Evolutionary conservation across 257 asterid species (phyloP).

Genomic region (Anisodus acutangulus): DNA sequence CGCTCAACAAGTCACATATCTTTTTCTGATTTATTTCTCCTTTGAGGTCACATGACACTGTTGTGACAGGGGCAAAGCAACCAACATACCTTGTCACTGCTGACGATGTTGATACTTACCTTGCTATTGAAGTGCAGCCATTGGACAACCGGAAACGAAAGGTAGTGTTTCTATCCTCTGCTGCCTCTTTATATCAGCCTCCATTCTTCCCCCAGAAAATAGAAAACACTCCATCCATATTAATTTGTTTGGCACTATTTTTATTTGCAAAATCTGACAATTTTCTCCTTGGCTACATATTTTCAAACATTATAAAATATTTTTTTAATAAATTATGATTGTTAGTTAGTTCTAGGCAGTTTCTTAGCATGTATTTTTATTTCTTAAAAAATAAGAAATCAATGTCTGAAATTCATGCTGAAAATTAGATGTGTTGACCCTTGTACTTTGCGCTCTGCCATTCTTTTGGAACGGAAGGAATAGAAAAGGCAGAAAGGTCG

Average conservation of each 20-base stretch:
- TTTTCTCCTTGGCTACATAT: neutral
- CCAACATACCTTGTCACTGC: constrained; percentile 96
- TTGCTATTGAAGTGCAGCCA: constrained; percentile 99
- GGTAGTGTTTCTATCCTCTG: constrained; percentile 47
- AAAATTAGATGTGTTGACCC: neutral
- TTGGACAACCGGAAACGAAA: constrained; percentile 93
- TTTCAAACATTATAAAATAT: neutral
- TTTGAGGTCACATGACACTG: constrained; percentile 34
- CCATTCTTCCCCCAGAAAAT: neutral
- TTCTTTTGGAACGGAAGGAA: neutral
- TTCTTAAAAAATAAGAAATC: neutral
- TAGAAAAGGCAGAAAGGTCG: neutral
- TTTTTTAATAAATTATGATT: neutral
- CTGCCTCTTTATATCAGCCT: constrained; percentile 15
- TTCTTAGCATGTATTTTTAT: neutral
- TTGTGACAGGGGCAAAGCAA: constrained; percentile 84
- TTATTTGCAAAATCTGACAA: neutral
- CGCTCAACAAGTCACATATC: constrained; percentile 27
- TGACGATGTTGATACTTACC: constrained; percentile 85
- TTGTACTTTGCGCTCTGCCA: neutral
- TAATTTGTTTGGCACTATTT: neutral
- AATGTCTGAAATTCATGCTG: neutral
- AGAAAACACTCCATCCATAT: constrained; percentile 7
- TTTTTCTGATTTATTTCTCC: constrained; percentile 29
- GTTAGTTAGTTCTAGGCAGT: neutral